A percentile compares a stretch with the other conserved stretches of the same genome.
Evolutionary conservation across 495 filamentous ascomycete species (phyloP).

Genomic region (Staphylotrichum tortipilum): DNA sequence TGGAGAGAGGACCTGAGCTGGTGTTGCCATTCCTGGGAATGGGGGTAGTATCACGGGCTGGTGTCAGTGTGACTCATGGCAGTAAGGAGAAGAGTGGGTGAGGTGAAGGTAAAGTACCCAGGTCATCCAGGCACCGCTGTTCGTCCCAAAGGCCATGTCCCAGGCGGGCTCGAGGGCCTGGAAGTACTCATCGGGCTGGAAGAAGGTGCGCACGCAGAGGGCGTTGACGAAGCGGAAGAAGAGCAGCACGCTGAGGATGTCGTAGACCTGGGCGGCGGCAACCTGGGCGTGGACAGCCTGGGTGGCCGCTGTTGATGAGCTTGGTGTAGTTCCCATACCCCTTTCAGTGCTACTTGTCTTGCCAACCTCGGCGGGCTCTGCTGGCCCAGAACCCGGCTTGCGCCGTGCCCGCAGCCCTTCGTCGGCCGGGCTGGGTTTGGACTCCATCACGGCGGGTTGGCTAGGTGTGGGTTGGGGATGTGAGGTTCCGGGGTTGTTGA

Average conservation of each 20-base stretch:
- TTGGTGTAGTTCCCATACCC: too few species aligned
- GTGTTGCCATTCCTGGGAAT: constrained; percentile 78
- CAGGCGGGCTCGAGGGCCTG: constrained; percentile 95
- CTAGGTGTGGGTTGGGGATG: neutral
- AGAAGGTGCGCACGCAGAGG: constrained; percentile 82
- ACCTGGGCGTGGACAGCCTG: constrained; percentile 21
- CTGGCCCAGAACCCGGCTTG: neutral
- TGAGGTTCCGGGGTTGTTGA: neutral
- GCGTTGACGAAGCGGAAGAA: constrained; percentile 77
- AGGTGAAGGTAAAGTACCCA: constrained; percentile 54
- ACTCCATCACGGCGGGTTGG: neutral
- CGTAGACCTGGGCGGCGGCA: constrained; percentile 24
- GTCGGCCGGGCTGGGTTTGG: constrained; percentile 3
- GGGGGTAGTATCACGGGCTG: neutral
- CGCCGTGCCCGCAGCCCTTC: constrained; percentile 1
- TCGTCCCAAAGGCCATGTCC: constrained; percentile 70
- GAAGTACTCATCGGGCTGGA: constrained; percentile 99
- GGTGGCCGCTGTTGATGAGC: neutral
- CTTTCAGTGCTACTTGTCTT: too few species aligned
- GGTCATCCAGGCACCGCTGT: constrained; percentile 84
- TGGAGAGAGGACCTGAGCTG: constrained; percentile 89
- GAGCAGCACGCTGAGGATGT: constrained; percentile 57
- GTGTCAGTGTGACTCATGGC: neutral
- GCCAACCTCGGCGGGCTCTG: neutral
- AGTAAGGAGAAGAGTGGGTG: neutral